Percentiles rank a stretch among this genome's conserved stretches.
Conservation (phyloP, 352 stramenopile species). For the Thraustochytrium striatum region DNA sequence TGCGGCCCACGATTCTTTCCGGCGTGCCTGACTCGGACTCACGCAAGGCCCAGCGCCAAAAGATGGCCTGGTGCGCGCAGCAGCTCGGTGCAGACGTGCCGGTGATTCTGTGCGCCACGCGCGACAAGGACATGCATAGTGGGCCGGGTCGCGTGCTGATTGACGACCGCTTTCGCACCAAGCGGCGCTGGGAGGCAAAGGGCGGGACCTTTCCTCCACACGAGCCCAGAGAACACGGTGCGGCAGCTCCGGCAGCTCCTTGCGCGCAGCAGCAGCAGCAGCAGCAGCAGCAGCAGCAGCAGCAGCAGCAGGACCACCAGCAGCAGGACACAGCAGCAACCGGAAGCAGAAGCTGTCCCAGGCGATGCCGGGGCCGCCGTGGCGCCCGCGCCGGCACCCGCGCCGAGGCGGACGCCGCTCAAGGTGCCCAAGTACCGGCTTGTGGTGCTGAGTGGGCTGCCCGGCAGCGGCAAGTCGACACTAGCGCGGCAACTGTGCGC, state of each 20-base stretch:
- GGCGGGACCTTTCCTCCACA: conserved; percentile 20
- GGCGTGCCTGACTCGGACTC: conserved; percentile 11
- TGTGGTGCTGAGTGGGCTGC: not conserved
- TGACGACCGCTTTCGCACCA: conserved; percentile 10
- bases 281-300: no score
- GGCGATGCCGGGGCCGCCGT: no score
- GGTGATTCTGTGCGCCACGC: not conserved
- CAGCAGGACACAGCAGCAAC: not conserved
- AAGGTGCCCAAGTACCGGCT: no score
- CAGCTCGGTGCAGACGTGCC: conserved; percentile 1
- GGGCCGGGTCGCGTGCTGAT: conserved; percentile 7
- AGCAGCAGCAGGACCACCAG: not conserved
- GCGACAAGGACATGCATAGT: conserved; percentile 15
- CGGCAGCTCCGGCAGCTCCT: not conserved
- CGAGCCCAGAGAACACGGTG: not conserved
- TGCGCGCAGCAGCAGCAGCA: no score
- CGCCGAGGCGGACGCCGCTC: no score
- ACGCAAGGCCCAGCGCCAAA: conserved; percentile 16
- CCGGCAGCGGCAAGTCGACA: conserved; percentile 3
- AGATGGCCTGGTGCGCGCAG: conserved; percentile 1
- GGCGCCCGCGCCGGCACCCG: no score
- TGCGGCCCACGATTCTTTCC: conserved; percentile 24
- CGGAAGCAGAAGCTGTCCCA: not conserved
- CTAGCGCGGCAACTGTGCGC: not conserved
- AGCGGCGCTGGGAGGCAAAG: not conserved